Base-by-base conservation (phyloP, 2,329 filamentous ascomycete species). In the Penicillium italicum region DNA sequence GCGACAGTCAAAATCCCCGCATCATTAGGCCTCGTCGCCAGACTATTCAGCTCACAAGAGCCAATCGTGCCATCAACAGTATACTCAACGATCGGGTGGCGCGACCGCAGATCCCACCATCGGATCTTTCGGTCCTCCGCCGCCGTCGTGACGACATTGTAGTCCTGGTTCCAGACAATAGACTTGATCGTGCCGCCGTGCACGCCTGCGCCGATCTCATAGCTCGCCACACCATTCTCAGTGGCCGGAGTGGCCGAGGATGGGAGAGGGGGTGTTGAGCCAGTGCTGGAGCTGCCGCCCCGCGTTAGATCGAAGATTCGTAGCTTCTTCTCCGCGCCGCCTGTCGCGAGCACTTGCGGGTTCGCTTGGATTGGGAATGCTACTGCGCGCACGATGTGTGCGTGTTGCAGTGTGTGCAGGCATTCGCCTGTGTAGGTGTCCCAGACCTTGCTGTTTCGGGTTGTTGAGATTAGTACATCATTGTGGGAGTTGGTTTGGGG, bases 291-390 rank as follows among this genome's bases (percentile, higher is more conserved):
- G 53, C 66, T 71, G 6, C 66, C 43, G 9, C 59, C 47, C 57
- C 86, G 84, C 16, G 85, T 85, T 16, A 99, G 80, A 67, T 97
- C 93, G 69, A 94, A 99, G 60, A 99, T 88, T 50, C 93, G 90
- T 50, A 99, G 83, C 75, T 94, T 97, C 82, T 97, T 97, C 77
- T 99, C 94, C 78, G 90, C 90, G 26, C 94, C 94, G 33, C 93
- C 94, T 0, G 94, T 97, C 6, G 93, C 94, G 28, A 99, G 80
- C 53, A 96, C 79, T 59, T 81, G 86, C n/a, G 89, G 88, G 22
- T 86, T 86, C 51, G 86, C 84, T 65, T 93, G 88, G 41, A 89
- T 85, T 2, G 90, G 89, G 67, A 97, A 97, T 11, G 94, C 91
- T 59, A 97, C 85, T 37, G 93, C 90, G 61, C 94, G 90, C 58